Evolutionary conservation across 768 basidiomycete species (phyloP).

Genomic region (Russula virescens): DNA sequence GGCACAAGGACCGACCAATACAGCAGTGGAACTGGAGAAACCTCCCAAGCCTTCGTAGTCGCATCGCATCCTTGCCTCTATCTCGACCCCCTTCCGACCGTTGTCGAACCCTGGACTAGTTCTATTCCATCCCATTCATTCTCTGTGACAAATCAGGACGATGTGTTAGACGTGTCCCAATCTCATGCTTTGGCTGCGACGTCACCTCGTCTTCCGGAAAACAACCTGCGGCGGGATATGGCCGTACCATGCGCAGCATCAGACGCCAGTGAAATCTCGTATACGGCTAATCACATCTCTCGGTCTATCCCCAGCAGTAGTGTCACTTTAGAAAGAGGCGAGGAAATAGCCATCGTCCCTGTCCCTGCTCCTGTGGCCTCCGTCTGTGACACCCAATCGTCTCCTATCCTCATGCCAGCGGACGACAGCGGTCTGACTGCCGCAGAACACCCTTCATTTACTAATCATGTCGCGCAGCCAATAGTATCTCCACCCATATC

Average conservation of each 20-base stretch:
- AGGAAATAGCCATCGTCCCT: not conserved
- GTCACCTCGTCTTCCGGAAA: not conserved
- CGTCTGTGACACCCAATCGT: not conserved
- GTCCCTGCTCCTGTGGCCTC: not conserved
- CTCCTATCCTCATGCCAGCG: not conserved
- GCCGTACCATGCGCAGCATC: not conserved
- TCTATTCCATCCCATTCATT: not conserved
- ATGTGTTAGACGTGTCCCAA: not conserved
- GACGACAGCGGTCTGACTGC: too few species aligned
- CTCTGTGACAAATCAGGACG: not conserved
- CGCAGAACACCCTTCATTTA: not conserved
- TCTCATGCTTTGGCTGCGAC: not conserved
- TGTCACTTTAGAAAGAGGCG: not conserved
- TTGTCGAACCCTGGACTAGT: not conserved
- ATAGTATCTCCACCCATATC: not conserved
- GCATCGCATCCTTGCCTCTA: not conserved
- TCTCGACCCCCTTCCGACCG: not conserved
- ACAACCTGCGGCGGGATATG: not conserved
- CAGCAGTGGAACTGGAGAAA: not conserved
- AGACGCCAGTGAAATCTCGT: too few species aligned
- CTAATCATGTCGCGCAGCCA: not conserved
- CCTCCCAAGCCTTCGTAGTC: too few species aligned
- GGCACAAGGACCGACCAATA: not conserved
- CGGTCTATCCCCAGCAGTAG: too few species aligned
- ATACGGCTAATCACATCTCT: too few species aligned